Conservation (phyloP, 1,284 basidiomycete genomes). For the Marasmius tenuissimus region DNA sequence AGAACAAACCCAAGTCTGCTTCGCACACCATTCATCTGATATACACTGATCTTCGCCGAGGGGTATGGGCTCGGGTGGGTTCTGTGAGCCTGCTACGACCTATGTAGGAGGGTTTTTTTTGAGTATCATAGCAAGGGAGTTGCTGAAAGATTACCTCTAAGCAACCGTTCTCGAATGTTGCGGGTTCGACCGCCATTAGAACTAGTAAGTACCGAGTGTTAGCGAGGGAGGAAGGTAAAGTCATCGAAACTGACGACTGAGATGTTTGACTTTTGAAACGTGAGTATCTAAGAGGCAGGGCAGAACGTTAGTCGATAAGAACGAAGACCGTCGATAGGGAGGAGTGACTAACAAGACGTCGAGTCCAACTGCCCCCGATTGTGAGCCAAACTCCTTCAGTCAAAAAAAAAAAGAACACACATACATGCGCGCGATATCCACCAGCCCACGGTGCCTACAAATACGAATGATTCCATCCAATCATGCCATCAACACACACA, state of each 20-base stretch:
- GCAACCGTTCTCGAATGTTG: constrained; percentile 17
- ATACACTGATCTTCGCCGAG: constrained; percentile 15
- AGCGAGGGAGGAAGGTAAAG: not conserved
- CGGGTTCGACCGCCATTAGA: constrained; percentile 15
- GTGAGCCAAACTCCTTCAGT: not conserved
- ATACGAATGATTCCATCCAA: not conserved
- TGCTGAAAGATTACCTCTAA: constrained; percentile 8
- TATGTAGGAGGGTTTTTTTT: not conserved
- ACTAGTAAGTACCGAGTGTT: constrained; percentile 1
- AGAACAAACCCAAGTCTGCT: constrained; percentile 14
- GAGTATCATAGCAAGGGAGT: not conserved
- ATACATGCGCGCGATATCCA: constrained; percentile 18
- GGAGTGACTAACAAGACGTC: constrained; percentile 11
- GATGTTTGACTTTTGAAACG: constrained; percentile 5
- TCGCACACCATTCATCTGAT: constrained; percentile 10
- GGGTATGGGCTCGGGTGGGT: constrained; percentile 9
- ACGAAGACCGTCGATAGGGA: constrained; percentile 1
- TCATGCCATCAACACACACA: too few species aligned
- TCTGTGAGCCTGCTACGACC: constrained; percentile 17
- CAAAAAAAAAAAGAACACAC: not conserved
- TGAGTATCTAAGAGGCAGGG: constrained; percentile 2
- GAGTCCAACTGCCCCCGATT: constrained; percentile 9
- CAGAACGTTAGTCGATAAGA: too few species aligned
- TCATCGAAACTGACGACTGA: constrained; percentile 1
- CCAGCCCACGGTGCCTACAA: constrained; percentile 14